phyloP scores from a whole-genome alignment of 768 basidiomycete species.

The Xerocomellus chrysenteron region DNA sequence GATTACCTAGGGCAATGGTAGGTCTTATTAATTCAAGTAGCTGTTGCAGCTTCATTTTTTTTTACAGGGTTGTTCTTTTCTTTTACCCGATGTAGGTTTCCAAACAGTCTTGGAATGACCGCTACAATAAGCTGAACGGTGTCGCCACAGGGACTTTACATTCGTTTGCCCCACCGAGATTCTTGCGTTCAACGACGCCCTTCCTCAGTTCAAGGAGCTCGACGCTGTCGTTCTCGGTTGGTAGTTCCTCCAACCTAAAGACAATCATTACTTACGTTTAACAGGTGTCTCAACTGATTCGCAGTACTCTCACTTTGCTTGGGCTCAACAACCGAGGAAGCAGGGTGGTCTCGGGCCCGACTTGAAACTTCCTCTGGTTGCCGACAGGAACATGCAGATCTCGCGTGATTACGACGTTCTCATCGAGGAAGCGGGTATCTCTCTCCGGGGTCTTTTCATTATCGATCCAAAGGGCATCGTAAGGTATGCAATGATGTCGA shows the following conservation, averaged over 20 bases:
- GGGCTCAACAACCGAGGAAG: constrained; percentile 79
- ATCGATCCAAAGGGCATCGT: constrained; percentile 82
- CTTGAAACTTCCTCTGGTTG: constrained; percentile 79
- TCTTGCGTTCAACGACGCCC: constrained; percentile 89
- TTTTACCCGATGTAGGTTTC: constrained; percentile 86
- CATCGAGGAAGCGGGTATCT: constrained; percentile 83
- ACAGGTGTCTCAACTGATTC: constrained; percentile 86
- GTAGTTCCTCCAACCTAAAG: constrained; percentile 9
- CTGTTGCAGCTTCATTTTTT: background rate
- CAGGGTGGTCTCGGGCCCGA: constrained; percentile 89
- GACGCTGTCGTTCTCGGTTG: constrained; percentile 76
- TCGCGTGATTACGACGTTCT: constrained; percentile 86
- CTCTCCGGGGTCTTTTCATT: constrained; percentile 84
- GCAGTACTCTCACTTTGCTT: constrained; percentile 83
- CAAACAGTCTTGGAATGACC: background rate
- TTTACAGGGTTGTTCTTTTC: constrained; percentile 82
- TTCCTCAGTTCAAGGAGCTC: constrained; percentile 69
- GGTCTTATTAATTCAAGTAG: background rate
- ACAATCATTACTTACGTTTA: background rate
- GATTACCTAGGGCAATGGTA: constrained; percentile 84
- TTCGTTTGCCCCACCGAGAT: constrained; percentile 96
- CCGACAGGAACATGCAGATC: constrained; percentile 77
- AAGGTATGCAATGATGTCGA: constrained; percentile 39
- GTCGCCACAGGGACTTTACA: constrained; percentile 67
- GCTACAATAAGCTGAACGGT: background rate